Evolutionary conservation across 805 yeast genomes (phyloP), one percentile per base, ranked within the genome.

Genomic region (Schwanniomyces sp.): DNA sequence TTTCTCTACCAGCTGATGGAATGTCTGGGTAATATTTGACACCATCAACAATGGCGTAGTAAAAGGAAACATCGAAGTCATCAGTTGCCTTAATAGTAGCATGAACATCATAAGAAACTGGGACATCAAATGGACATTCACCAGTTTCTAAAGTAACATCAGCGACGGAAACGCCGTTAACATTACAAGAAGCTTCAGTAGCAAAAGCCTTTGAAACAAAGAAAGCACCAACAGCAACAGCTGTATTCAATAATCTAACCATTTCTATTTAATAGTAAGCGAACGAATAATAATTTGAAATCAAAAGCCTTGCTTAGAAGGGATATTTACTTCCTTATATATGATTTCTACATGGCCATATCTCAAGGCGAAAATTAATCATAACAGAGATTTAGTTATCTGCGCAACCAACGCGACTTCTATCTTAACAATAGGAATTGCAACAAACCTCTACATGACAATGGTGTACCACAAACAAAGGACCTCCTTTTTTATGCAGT

Each of bases 131-230:
- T 40, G 69, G 64, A 61, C 77, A 72, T 7, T 47, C 47, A 49
- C 74, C 77, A 38, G 76, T 64, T 47, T 64, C 75, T 52, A 63
- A 63, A 59, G 69, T 75, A 32, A 72, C 77, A 36, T 61, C 59
- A 21, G 70, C 67, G 37, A 60, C 63, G 34, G 58, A 46, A 27
- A 30, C 58, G 51, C 74, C 75, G 52, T 65, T 54, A 38, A 69
- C 69, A 38, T 61, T 53, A 60, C 77, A 72, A 30, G 64, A 72
- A 39, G 70, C 77, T 47, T 67, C 59, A 37, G 51, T 36, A 34
- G 76, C 74, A 36, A 57, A 40, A 28, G 66, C 58, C 27, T 65
- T 55, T 45, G 60, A 54, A 40, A 64, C 51, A 21, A 61, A 55
- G 37, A 55, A 52, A 38, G 58, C 43, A 36, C 52, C 40, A 38